Base-by-base conservation (phyloP, 2,329 filamentous ascomycete genomes). In the Proliferodiscus dingleyae region DNA sequence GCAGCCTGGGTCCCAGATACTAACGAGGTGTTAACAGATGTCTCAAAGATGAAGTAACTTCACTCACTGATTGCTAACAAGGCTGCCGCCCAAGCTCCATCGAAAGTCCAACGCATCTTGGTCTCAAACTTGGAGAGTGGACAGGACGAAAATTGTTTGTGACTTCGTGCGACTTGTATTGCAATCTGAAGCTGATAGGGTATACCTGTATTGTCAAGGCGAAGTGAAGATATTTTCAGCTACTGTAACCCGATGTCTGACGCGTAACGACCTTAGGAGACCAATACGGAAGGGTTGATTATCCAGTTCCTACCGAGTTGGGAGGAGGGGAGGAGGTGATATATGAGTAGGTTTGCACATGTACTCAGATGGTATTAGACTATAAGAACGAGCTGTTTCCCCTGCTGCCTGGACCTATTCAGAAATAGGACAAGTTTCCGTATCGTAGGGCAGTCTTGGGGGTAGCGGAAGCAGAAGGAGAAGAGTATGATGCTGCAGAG, bases 41-140 rank as follows among this genome's bases (percentile, higher is more conserved):
- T n/a, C 13, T 11, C 10, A 2, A 36, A 39, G 4, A 28, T 28
- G 23, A 4, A 4, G 18, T 39, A 6, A 22, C 21, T 30, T n/a
- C 9, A 45, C 44, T n/a, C 41, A 50, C 48, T 26, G 43, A 47
- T 18, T 22, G 30, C 30, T 28, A 45, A 21, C 36, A 48, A 22
- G 40, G 46, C 41, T 13, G 43, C 33, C 24, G 30, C 43, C 30
- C 47, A 47, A 26, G 34, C 16, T 32, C 33, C 34, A 39, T 37
- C 37, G 13, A 50, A 43, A 29, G 29, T 41, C 46, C 41, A 52
- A 42, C 41, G 43, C 50, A 52, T 52, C 41, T 47, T 50, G 43
- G 42, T 5, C 13, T 46, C n/a, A 19, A 22, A 15, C 18, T 21
- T 11, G 26, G 10, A 28, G n/a, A 24, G 10, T 13, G 18, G n/a